phyloP scores from a whole-genome alignment of 116 monocot species.

The Dioscorea cayenensis region DNA sequence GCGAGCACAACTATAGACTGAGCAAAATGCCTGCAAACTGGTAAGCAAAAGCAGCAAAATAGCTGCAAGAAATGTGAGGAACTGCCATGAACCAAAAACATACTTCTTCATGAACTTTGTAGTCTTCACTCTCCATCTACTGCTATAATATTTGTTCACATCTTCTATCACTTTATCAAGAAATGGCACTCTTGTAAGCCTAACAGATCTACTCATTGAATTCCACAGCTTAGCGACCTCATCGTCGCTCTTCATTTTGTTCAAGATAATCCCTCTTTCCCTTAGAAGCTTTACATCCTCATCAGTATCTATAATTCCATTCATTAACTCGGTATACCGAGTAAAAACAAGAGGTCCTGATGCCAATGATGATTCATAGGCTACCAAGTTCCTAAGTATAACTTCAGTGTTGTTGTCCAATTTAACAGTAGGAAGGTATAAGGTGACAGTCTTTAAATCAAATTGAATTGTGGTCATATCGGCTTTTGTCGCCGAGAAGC shows the following conservation, averaged over 20 bases:
- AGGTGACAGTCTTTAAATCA: constrained; percentile 21
- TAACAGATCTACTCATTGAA: constrained; percentile 54
- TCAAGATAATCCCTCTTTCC: constrained; percentile 34
- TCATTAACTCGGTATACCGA: constrained; percentile 76
- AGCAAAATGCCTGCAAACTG: constrained; percentile 50
- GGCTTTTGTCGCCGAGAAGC: constrained; percentile 24
- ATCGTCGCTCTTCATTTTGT: constrained; percentile 52
- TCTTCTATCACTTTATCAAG: constrained; percentile 53
- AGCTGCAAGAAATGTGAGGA: constrained; percentile 28
- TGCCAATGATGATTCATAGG: constrained; percentile 50
- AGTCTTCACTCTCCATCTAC: constrained; percentile 43
- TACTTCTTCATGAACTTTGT: constrained; percentile 36
- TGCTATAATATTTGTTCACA: constrained; percentile 48
- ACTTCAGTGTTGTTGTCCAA: constrained; percentile 46
- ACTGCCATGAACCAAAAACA: constrained; percentile 42
- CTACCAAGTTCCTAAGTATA: constrained; percentile 47
- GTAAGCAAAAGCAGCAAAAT: constrained; percentile 32
- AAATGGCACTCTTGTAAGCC: constrained; percentile 44
- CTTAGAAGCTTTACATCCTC: constrained; percentile 56
- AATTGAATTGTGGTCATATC: constrained; percentile 26
- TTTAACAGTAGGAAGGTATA: constrained; percentile 31
- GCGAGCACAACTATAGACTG: constrained; percentile 28
- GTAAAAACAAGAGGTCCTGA: constrained; percentile 46
- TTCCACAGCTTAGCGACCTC: constrained; percentile 78
- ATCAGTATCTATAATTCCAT: constrained; percentile 65